Conservation (phyloP, 2,329 filamentous ascomycete species). For the Beauveria scarabaeidicola region DNA sequence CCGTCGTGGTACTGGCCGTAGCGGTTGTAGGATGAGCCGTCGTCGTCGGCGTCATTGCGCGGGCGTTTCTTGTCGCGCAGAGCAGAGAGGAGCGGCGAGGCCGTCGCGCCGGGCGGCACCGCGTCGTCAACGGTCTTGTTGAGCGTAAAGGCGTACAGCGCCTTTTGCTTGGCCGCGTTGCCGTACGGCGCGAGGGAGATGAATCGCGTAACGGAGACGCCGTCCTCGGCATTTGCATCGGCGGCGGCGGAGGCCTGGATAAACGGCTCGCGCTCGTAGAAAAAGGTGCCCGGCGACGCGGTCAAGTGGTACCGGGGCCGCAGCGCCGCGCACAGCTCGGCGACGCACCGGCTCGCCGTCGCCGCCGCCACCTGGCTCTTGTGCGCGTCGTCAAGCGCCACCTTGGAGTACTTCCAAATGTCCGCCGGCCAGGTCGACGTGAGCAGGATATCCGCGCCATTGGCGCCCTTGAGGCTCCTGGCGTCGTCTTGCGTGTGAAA, state of each 20-base stretch:
- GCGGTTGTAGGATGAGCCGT: slow-evolving; percentile 36
- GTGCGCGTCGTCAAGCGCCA: slow-evolving; percentile 45
- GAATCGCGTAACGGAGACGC: slow-evolving; percentile 69
- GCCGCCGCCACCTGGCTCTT: slow-evolving; percentile 43
- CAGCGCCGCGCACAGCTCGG: slow-evolving; percentile 67
- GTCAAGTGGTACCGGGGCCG: slow-evolving; percentile 93
- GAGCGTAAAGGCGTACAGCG: slow-evolving; percentile 70
- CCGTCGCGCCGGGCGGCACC: slow-evolving; percentile 63
- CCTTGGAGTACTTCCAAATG: slow-evolving; percentile 61
- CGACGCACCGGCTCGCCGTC: slow-evolving; percentile 55
- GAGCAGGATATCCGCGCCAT: slow-evolving; percentile 76
- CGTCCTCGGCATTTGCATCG: slow-evolving; percentile 29
- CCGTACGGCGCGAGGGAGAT: slow-evolving; percentile 77
- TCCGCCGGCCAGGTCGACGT: slow-evolving; percentile 78
- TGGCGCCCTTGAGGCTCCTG: slow-evolving; percentile 64
- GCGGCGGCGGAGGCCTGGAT: slow-evolving; percentile 48
- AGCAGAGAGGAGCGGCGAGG: slow-evolving; percentile 62
- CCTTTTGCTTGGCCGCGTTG: slow-evolving; percentile 69
- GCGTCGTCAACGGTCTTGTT: slow-evolving; percentile 51
- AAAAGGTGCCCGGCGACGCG: slow-evolving; percentile 54
- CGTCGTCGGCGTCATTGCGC: slow-evolving; percentile 25
- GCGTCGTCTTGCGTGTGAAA: slow-evolving; percentile 72
- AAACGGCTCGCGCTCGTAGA: slow-evolving; percentile 91
- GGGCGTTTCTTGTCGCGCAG: slow-evolving; percentile 50
- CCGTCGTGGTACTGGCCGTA: slow-evolving; percentile 42